Percentiles rank a stretch among this genome's conserved stretches.
Conservation (phyloP, 1,139 yeast genomes). For the Scheffersomyces lignicola region DNA sequence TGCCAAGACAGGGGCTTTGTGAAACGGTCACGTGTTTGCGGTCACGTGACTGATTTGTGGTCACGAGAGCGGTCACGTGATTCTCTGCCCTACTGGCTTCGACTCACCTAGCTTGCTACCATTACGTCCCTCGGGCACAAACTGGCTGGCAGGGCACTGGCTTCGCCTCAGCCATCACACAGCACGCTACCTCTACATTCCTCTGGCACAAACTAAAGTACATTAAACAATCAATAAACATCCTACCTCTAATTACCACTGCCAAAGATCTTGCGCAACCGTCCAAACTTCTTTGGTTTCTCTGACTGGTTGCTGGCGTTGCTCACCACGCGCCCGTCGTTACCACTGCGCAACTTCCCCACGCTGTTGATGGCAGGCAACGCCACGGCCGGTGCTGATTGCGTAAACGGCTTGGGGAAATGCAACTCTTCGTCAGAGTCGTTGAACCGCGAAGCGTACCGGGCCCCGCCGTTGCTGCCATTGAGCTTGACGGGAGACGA, state of each 20-base stretch:
- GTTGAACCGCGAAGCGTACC: constrained; percentile 13
- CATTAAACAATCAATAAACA: no score
- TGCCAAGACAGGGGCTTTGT: no score
- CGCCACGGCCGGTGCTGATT: constrained; percentile 2
- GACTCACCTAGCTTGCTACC: no score
- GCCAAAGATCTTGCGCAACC: constrained; percentile 63
- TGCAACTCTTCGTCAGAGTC: constrained; percentile 15
- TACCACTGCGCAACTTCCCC: neutral
- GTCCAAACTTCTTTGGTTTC: constrained; percentile 52
- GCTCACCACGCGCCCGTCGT: neutral
- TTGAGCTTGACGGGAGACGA: neutral
- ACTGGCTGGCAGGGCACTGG: no score
- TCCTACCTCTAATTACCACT: constrained; percentile 1
- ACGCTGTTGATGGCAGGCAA: neutral
- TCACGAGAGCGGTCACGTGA: no score
- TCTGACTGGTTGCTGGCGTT: constrained; percentile 15
- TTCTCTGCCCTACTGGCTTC: no score
- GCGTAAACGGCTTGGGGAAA: constrained; percentile 4
- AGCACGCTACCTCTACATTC: no score
- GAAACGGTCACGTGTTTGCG: no score
- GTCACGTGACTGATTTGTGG: no score
- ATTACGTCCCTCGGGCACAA: no score
- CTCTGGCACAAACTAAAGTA: no score
- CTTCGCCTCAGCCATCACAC: no score
- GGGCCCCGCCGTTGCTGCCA: constrained; percentile 2